phyloP scores from a whole-genome alignment of 768 basidiomycete species.

The Postia placenta region DNA sequence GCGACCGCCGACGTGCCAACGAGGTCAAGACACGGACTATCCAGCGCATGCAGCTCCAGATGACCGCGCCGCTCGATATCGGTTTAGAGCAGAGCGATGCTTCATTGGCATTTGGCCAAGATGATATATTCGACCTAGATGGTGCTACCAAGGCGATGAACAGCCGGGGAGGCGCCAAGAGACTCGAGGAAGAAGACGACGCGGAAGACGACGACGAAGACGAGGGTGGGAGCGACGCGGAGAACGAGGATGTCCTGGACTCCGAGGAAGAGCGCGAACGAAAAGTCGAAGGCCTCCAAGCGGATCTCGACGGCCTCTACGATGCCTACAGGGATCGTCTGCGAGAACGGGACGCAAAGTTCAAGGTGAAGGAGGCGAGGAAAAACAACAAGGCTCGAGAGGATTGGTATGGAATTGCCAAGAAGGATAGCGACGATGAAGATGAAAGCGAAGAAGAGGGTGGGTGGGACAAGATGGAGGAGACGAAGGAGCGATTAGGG shows the following conservation, averaged over 20 bases:
- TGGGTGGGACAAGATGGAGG: conserved; percentile 66
- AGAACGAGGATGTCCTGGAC: conserved; percentile 41
- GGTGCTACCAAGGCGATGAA: conserved; percentile 44
- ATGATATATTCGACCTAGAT: conserved; percentile 84
- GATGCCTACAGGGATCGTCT: conserved; percentile 77
- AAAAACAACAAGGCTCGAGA: conserved; percentile 67
- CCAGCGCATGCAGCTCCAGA: conserved; percentile 92
- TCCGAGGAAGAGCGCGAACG: conserved; percentile 66
- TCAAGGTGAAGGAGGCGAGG: conserved; percentile 73
- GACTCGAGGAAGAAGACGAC: conserved; percentile 38
- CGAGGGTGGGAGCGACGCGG: conserved; percentile 30
- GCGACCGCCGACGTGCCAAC: conserved; percentile 79
- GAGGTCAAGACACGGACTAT: conserved; percentile 85
- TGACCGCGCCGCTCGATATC: conserved; percentile 97
- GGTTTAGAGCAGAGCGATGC: conserved; percentile 81
- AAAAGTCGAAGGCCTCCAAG: conserved; percentile 63
- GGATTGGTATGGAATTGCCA: conserved; percentile 75
- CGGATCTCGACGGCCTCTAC: conserved; percentile 85
- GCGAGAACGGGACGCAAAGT: conserved; percentile 83
- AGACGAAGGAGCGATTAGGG: conserved; percentile 41
- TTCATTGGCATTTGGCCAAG: conserved; percentile 66
- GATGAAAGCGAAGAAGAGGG: conserved; percentile 43
- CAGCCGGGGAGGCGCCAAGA: conserved; percentile 32
- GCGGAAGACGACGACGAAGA: conserved; percentile 33
- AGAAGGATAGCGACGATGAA: conserved; percentile 34